Evolutionary conservation across 805 yeast genomes (phyloP), one percentile per base, ranked within the genome.

Genomic region (Metschnikowia vanudenii): DNA sequence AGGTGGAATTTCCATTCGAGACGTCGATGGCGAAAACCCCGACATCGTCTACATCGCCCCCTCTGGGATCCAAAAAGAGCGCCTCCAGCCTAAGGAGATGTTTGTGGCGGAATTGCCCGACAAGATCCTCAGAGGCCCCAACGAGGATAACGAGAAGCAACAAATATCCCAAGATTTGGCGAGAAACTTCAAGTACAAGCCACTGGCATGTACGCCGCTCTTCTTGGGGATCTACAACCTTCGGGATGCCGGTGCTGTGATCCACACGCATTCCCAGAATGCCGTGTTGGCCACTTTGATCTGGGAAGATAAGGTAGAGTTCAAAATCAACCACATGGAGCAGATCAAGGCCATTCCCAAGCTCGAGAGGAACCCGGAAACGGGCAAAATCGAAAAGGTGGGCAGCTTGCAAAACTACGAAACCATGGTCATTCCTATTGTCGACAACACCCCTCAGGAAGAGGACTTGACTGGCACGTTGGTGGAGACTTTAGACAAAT

Each of bases 1-100:
- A 2, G 98, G 97, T 28, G 97, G 97, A 3, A 84, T 92, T 57
- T 85, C 96, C 28, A 84, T 91, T 41, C 68, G 84, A 45, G 74
- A 79, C 40, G 60, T 57, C 12, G 74, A 77, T 2, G 76, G 74
- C 1, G 41, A 35, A 11, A 67, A 69, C 45, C 70, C 71, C 14
- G 74, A 80, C 50, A 58, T 69, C 17, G 79, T 88, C 14, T 91
- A 77, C 63, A 76, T 91, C 34, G 95, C 97, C 0, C 97, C 98
- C 4, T 86, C 96, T n/a, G 97, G 97, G 1, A 96, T 91, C 8
- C 97, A 91, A 62, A 91, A 91, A 68, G 98, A 91, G 63, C 73
- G 90, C 50, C 83, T 91, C 80, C 67, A 75, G 34, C 96, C 96
- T 3, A 75, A 78, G 52, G 88, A 92, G 61, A 76, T 91, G 80